Evolutionary conservation across 345 rosid species (phyloP).

Genomic region (Rhodamnia rubescens): DNA sequence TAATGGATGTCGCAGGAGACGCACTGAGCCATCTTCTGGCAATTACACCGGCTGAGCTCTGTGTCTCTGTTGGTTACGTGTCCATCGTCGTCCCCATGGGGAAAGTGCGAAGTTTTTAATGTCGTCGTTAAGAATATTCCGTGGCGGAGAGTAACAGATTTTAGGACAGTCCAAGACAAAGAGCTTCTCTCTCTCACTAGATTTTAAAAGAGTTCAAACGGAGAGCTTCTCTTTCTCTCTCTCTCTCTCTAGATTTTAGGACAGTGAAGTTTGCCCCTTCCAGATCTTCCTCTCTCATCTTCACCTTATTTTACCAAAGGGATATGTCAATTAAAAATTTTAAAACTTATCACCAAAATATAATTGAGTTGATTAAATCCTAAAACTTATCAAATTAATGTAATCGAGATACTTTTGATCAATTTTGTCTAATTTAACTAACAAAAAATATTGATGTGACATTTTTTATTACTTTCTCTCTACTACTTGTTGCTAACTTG

Average conservation of each 20-base stretch:
- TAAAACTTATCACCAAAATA: too few species aligned
- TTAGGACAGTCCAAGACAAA: background rate
- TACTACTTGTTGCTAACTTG: too few species aligned
- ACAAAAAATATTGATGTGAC: too few species aligned
- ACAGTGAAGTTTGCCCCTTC: background rate
- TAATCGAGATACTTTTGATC: too few species aligned
- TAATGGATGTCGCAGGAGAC: background rate
- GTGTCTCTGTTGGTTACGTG: background rate
- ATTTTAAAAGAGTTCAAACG: background rate
- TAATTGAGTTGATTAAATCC: too few species aligned
- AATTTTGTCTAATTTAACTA: too few species aligned
- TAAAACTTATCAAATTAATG: too few species aligned
- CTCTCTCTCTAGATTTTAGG: background rate
- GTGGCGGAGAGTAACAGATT: background rate
- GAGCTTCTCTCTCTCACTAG: background rate
- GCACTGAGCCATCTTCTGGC: background rate
- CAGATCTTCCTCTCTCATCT: background rate
- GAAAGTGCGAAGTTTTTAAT: background rate
- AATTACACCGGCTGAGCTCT: background rate
- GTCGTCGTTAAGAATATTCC: background rate
- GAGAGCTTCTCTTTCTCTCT: background rate
- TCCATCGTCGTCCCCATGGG: background rate
- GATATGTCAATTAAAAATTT: too few species aligned
- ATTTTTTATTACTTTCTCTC: too few species aligned
- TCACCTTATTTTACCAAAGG: background rate